These are phyloP conservation scores for Aureobasidium musti DNA, from an alignment of 2,329 filamentous ascomycete genomes.

Conservation along the genomic window DNA sequence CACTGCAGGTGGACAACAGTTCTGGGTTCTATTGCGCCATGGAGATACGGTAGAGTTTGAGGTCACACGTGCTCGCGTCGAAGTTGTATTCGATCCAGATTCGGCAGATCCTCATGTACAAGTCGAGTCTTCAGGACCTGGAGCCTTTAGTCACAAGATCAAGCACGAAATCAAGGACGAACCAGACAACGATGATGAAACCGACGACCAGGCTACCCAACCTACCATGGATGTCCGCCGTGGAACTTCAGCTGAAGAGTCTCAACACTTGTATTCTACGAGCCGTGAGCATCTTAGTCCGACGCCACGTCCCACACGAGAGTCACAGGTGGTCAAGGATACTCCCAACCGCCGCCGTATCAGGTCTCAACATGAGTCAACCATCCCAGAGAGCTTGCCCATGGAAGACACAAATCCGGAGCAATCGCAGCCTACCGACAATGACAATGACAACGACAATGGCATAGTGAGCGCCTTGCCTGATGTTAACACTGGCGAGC, in stretches of 20 bases:
- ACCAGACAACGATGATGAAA: conserved; percentile 17
- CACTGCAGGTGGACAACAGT: neutral
- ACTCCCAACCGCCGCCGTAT: conserved; percentile 7
- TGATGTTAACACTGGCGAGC: neutral
- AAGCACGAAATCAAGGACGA: conserved; percentile 14
- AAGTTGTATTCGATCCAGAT: neutral
- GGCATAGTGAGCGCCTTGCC: neutral
- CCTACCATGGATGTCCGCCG: neutral
- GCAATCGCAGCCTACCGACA: neutral
- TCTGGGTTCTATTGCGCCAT: conserved; percentile 3
- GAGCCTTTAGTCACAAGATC: neutral
- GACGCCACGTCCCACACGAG: neutral
- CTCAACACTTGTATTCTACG: conserved; percentile 21
- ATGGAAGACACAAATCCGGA: neutral
- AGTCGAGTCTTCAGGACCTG: conserved; percentile 23
- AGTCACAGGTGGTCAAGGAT: conserved; percentile 17
- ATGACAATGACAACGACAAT: neutral
- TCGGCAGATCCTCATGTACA: neutral
- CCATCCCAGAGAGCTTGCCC: conserved; percentile 17
- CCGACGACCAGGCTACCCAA: neutral
- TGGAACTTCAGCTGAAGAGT: conserved; percentile 10
- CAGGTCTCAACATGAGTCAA: neutral
- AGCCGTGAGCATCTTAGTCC: conserved; percentile 24
- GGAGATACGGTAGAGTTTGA: conserved; percentile 17
- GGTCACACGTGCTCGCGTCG: neutral